Base-by-base conservation (phyloP, 352 stramenopile species). In the Blastocystis sp. region DNA sequence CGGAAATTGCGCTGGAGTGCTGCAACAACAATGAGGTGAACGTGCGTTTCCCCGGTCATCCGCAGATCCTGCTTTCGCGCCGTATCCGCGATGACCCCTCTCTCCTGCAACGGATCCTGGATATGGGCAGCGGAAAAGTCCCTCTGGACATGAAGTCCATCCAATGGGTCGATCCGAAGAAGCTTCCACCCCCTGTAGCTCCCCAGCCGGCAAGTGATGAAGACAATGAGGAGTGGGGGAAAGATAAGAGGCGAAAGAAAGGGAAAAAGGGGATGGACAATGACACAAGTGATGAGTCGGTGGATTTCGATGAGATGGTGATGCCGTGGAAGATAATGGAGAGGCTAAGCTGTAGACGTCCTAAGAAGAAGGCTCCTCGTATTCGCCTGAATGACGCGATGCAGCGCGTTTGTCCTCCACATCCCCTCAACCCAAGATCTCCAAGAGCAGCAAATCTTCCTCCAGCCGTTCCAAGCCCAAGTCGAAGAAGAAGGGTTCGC, bases 21-120 rank as follows among this genome's bases (percentile, higher is more conserved):
- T 67, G 45, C 45, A 84, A 84, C 45, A 84, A 84, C 38, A 84
- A 84, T 28, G 74, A 84, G 61, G 74, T 84, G 52, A 4, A 9
- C 34, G 4, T 21, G 2, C n/a, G 10, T 19, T 43, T 56, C n/a
- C 9, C 48, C 9, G 5, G 17, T 67, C 21, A 67, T n/a, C 53
- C 10, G 23, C 41, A 84, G 74, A 28, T 84, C 11, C 41, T 84
- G 17, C 41, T 84, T 5, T 67, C 66, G 34, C 48, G 74, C 5
- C 48, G 74, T 62, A 69, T 84, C 45, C 74, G 74, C 1, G 45
- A 84, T 7, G 74, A 84, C 2, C 52, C 38, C 9, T 38, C 28
- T 2, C 66, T 84, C 23, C 41, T 84, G 4, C n/a, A 84, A 17
- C 74, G 56, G 21, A 61, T 84, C 9, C 67, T 67, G 21, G 45